Evolutionary conservation across 768 basidiomycete genomes (phyloP), one percentile per base, ranked within the genome.

Genomic region (Melanogaster broomeanus): DNA sequence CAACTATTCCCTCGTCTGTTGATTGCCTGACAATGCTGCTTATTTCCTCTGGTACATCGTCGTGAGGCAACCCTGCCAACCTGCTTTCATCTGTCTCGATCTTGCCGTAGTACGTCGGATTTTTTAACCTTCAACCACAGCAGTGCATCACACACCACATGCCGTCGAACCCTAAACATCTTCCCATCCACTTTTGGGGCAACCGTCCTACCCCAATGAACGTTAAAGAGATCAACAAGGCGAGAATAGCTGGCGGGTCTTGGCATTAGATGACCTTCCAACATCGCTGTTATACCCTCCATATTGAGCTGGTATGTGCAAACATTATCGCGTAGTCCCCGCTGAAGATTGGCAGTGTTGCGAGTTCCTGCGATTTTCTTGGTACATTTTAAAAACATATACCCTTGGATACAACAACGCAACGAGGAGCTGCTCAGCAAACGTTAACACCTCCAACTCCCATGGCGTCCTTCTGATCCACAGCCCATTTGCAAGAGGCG

Each of bases 1-100:
- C 2, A 77, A 44, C 74, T 73, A 78, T 0, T 78, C 5, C 1
- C 79, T 49, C 16, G 74, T 61, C 51, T 77, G 76, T 0, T 73
- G 48, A 54, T 77, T 66, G 56, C 0, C 58, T 51, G 0, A 69
- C 52, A 1, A 55, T 48, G 1, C 25, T 47, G 1, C 52, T 13
- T 6, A 74, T 53, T 38, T 70, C 69, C 0, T 52, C 30, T 1
- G 75, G 75, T 1, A 75, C 58, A 21, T 66, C 66, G 35, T 73
- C 67, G 7, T 66, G 62, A 3, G 69, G 73, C 9, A 75, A 56
- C 2, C 15, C 12, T 7, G 7, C 12, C 6, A 76, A 35, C 0
- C 53, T 45, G 3, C 42, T 44, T 0, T 30, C 30, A 39, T 49
- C 42, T 3, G 76, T 68, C 1, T 58, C 47, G 12, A 74, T 64